Evolutionary conservation across 2,329 filamentous ascomycete genomes (phyloP).

Genomic region (Lomentospora prolificans): DNA sequence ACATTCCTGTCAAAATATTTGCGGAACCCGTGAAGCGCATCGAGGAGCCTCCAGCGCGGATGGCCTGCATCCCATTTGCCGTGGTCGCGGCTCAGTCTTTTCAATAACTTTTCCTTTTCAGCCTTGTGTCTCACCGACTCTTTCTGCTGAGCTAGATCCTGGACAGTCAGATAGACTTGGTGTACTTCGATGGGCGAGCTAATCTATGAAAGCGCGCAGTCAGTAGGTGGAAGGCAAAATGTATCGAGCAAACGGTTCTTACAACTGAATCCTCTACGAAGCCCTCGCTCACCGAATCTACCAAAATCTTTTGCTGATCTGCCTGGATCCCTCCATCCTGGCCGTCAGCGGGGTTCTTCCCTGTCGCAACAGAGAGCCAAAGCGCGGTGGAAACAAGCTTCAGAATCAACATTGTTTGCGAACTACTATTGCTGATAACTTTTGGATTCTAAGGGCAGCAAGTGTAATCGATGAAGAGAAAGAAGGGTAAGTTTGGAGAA

Average conservation of each 20-base stretch:
- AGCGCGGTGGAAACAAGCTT: neutral
- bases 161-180: constrained; percentile 17
- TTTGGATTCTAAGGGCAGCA: neutral
- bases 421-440: neutral
- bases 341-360: neutral
- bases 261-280: neutral
- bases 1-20: constrained; percentile 24
- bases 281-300: neutral
- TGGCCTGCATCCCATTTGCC: constrained; percentile 26
- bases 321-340: neutral
- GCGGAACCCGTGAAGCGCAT: constrained; percentile 27
- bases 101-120: constrained; percentile 21
- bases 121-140: constrained; percentile 18
- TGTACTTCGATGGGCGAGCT: constrained; percentile 16
- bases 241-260: neutral
- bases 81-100: constrained; percentile 18
- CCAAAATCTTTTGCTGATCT: neutral
- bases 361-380: neutral
- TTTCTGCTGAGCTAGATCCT: constrained; percentile 15
- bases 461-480: neutral
- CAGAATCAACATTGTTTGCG: neutral
- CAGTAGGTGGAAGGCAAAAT: neutral
- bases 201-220: neutral
- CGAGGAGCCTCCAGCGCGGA: constrained; percentile 27
- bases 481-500: neutral